A percentile compares a stretch with the other conserved stretches of the same genome.
Evolutionary conservation across 306 rosid genomes (phyloP).

Genomic region (Boehmeria nivea): DNA sequence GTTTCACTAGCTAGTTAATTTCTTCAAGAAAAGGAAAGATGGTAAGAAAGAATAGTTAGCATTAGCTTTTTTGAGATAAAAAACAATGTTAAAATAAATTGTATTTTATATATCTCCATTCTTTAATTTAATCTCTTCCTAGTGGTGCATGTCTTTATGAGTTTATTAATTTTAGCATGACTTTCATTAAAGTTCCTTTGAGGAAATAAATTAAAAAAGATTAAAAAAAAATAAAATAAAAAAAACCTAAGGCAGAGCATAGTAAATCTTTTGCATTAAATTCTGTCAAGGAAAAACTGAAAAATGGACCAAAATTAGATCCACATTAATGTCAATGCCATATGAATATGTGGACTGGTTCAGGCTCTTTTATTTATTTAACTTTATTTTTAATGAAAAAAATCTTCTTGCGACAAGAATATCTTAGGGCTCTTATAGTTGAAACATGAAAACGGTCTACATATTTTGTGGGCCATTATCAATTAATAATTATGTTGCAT

Average conservation of each 20-base stretch:
- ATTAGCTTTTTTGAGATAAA: too few species aligned
- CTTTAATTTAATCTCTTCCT: too few species aligned
- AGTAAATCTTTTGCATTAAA: slow-evolving; percentile 4
- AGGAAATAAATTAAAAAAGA: too few species aligned
- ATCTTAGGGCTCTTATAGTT: not conserved
- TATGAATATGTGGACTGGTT: not conserved
- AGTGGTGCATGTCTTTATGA: not conserved
- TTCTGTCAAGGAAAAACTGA: not conserved
- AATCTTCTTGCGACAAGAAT: not conserved
- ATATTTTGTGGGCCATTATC: not conserved
- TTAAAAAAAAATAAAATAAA: too few species aligned
- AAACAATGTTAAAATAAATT: too few species aligned
- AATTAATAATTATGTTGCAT: not conserved
- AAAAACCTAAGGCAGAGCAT: not conserved
- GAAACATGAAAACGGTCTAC: not conserved
- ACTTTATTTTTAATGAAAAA: not conserved
- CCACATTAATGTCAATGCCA: slow-evolving; percentile 1
- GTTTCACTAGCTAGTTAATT: too few species aligned
- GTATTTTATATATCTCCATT: too few species aligned
- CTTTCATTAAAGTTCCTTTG: too few species aligned
- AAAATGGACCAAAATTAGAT: not conserved
- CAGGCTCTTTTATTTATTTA: not conserved
- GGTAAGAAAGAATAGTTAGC: too few species aligned
- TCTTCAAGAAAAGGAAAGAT: too few species aligned
- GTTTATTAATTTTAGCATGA: not conserved